Conservation (phyloP, 2,329 filamentous ascomycete species). For the Acarospora socialis region DNA sequence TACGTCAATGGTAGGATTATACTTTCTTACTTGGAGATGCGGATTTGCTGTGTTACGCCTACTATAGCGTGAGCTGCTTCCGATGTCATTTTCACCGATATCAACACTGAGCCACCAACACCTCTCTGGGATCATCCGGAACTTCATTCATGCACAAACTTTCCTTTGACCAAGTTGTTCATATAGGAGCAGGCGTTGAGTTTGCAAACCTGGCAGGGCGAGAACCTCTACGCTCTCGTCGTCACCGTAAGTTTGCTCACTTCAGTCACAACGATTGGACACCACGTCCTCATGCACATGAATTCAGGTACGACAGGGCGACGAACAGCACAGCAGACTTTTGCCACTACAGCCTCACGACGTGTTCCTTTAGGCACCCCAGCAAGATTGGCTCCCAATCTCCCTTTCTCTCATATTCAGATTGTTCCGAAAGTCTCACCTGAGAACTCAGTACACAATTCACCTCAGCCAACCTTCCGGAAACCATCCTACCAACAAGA, state of each 20-base stretch:
- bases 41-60: too few relatives aligned
- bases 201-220: background rate
- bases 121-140: too few relatives aligned
- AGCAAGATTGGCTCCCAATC: background rate
- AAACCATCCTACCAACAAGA: background rate
- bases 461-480: constrained; percentile 1
- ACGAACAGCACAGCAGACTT: constrained; percentile 1
- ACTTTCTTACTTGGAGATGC: too few relatives aligned
- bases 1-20: too few relatives aligned
- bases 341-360: background rate
- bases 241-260: constrained; percentile 1
- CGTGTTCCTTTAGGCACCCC: constrained; percentile 1
- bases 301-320: background rate
- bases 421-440: constrained; percentile 4
- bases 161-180: background rate
- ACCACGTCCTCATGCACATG: too few relatives aligned
- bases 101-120: too few relatives aligned
- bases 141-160: background rate
- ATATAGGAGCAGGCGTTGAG: background rate
- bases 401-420: constrained; percentile 4
- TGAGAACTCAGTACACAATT: background rate
- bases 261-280: too few relatives aligned
- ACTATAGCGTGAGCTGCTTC: too few relatives aligned
- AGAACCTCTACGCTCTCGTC: background rate
- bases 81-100: too few relatives aligned